phyloP scores from a whole-genome alignment of 306 rosid genomes.

The cucumber (Cucumis sativus) region Cucumber_9930_V3 NC_026657.2:8168001-8168500 shows the following conservation, averaged over 20 bases:
- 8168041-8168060: not conserved
- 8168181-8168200: not conserved
- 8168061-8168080: not conserved
- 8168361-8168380: slow-evolving; percentile 67
- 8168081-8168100: not conserved
- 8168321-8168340: slow-evolving; percentile 76
- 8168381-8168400: not conserved
- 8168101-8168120: not conserved
- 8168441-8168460: not conserved
- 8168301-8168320: slow-evolving; percentile 43
- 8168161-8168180: not conserved
- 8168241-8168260: slow-evolving; percentile 2
- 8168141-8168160: not conserved
- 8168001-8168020: not conserved
- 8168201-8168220: not conserved
- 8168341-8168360: slow-evolving; percentile 60
- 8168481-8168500: not conserved
- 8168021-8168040: not conserved
- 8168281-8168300: not conserved
- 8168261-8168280: not conserved
- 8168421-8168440: not conserved
- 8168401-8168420: not conserved
- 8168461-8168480: not conserved
- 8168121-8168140: not conserved
- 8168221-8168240: not conserved